These are phyloP conservation scores for Sapria himalayana DNA, from an alignment of 345 rosid genomes.

Conservation along the genomic window DNA sequence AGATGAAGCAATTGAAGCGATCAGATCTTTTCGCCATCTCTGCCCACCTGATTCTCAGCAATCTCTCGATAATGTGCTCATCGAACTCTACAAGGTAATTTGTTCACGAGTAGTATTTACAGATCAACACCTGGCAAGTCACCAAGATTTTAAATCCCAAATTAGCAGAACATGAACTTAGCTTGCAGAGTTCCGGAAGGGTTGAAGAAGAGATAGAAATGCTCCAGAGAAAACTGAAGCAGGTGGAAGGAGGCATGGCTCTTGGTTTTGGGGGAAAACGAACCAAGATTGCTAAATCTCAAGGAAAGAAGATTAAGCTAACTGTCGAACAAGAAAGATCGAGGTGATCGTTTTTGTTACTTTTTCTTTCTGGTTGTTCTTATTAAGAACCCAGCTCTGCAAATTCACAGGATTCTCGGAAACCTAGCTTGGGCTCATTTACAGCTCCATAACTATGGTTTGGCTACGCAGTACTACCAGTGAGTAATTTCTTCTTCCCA, in stretches of 20 bases:
- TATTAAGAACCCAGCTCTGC: neutral
- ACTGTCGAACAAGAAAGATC: constrained; percentile 54
- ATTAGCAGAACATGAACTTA: neutral
- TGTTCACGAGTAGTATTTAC: constrained; percentile 1
- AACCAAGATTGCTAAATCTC: constrained; percentile 40
- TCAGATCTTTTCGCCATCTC: constrained; percentile 57
- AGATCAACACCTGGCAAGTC: neutral
- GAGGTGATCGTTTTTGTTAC: constrained; percentile 16
- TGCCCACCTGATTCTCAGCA: constrained; percentile 52
- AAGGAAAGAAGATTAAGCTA: constrained; percentile 48
- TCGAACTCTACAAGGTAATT: constrained; percentile 59
- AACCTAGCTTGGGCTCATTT: constrained; percentile 82
- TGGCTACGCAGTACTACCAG: constrained; percentile 66
- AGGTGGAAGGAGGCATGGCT: constrained; percentile 31
- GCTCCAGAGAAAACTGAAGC: constrained; percentile 42
- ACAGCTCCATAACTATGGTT: constrained; percentile 46
- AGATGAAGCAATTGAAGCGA: constrained; percentile 62
- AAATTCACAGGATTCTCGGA: constrained; percentile 36
- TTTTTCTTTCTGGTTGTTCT: neutral
- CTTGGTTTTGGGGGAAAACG: constrained; percentile 35
- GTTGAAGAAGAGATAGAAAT: constrained; percentile 57
- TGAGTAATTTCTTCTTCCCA: constrained; percentile 1
- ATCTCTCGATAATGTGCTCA: constrained; percentile 48
- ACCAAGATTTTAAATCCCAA: too few species aligned
- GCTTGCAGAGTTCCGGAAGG: constrained; percentile 61